Conservation (phyloP, 768 basidiomycete species). For the Wakefieldia striispora region DNA sequence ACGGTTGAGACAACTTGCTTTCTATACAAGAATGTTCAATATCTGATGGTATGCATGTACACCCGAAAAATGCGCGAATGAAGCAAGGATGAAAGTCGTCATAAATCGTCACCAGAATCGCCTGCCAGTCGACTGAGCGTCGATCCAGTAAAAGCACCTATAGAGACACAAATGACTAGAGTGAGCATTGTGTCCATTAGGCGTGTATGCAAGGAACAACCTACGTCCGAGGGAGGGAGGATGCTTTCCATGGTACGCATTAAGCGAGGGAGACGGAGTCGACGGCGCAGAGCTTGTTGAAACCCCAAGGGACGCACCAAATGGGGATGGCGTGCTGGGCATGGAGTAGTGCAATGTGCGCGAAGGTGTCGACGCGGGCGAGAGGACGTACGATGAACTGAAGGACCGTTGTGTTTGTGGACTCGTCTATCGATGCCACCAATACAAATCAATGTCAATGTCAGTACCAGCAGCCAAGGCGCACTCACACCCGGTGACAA, state of each 20-base stretch:
- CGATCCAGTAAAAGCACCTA: conserved; percentile 30
- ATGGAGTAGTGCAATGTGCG: conserved; percentile 34
- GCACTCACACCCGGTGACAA: conserved; percentile 22
- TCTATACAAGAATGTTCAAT: conserved; percentile 5
- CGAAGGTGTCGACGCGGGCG: conserved; percentile 32
- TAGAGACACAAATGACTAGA: not conserved
- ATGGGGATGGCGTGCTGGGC: conserved; percentile 39
- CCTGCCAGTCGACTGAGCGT: conserved; percentile 24
- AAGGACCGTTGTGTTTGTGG: conserved; percentile 31
- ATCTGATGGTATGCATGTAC: conserved; percentile 2
- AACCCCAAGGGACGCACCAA: conserved; percentile 34
- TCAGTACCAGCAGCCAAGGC: not conserved
- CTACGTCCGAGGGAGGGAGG: conserved; percentile 34
- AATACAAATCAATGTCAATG: not conserved
- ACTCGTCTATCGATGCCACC: conserved; percentile 13
- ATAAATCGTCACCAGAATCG: conserved; percentile 32
- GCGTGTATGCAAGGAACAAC: conserved; percentile 4
- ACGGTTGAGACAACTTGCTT: not conserved
- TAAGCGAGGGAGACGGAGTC: conserved; percentile 39
- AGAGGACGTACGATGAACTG: conserved; percentile 28
- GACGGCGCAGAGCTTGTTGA: conserved; percentile 28
- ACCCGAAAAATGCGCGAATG: conserved; percentile 8
- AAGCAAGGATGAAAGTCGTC: conserved; percentile 5
- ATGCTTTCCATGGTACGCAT: conserved; percentile 40
- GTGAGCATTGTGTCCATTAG: not conserved